Conservation (phyloP, 306 rosid species). For the Rosa multiflora region DNA sequence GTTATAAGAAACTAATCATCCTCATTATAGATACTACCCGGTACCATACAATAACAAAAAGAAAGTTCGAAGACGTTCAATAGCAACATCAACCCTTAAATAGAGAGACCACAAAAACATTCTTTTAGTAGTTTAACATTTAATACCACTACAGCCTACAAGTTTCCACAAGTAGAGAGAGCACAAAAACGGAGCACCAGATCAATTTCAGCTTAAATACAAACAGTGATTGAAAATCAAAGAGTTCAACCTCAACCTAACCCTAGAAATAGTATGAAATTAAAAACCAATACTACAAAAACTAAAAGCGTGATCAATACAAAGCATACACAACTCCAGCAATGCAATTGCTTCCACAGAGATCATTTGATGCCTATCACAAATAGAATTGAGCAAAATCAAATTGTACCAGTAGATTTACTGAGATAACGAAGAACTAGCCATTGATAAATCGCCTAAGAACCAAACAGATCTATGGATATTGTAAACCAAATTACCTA, state of each 20-base stretch:
- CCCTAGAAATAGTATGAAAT: slow-evolving; percentile 12
- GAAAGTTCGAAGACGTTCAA: no score
- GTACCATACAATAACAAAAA: no score
- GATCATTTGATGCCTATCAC: no score
- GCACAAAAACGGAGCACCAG: neutral
- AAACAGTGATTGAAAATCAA: neutral
- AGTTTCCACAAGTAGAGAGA: neutral
- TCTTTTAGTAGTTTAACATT: neutral
- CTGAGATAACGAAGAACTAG: no score
- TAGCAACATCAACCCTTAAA: no score
- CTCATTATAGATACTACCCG: no score
- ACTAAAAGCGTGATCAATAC: neutral
- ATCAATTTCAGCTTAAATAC: neutral
- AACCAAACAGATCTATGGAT: no score
- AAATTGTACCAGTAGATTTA: no score
- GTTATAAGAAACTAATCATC: no score
- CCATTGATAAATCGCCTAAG: no score
- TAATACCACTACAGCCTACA: neutral
- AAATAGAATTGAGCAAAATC: no score
- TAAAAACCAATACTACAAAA: slow-evolving; percentile 8
- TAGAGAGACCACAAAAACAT: neutral
- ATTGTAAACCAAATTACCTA: no score
- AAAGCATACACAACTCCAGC: slow-evolving; percentile 8
- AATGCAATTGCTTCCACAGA: neutral
- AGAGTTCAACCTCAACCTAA: slow-evolving; percentile 3